phyloP scores from a whole-genome alignment of 371 early-diverging fungal species.

The Cokeromyces recurvatus region DNA sequence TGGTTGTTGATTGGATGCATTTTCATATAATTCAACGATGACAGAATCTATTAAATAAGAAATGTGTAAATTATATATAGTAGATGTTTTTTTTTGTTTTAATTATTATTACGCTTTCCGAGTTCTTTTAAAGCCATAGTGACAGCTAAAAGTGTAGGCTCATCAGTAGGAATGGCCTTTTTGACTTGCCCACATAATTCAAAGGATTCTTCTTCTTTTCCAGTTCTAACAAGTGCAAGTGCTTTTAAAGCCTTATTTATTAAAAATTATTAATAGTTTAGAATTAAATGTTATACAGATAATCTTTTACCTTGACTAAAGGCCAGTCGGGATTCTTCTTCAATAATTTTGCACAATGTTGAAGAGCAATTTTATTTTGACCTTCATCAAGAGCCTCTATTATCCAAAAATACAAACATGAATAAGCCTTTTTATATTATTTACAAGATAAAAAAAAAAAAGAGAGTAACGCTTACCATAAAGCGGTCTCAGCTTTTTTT shows the following conservation, averaged over 20 bases:
- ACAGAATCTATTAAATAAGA: conserved; percentile 43
- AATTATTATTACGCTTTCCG: conserved; percentile 46
- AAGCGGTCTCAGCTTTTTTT: conserved; percentile 43
- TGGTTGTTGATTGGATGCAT: conserved; percentile 59
- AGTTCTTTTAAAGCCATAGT: conserved; percentile 64
- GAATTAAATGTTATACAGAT: no score
- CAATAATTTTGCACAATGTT: conserved; percentile 62
- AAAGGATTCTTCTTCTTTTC: conserved; percentile 64
- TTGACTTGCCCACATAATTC: conserved; percentile 70
- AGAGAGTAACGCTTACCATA: conserved; percentile 28
- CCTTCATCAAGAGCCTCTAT: conserved; percentile 74
- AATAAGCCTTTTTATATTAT: not conserved
- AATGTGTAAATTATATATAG: not conserved
- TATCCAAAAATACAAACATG: not conserved
- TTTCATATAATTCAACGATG: conserved; percentile 71
- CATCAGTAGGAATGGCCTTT: conserved; percentile 63
- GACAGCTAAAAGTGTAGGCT: conserved; percentile 70
- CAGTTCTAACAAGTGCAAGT: conserved; percentile 64
- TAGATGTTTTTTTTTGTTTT: not conserved
- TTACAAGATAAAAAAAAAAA: not conserved
- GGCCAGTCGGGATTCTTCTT: conserved; percentile 69
- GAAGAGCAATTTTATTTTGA: conserved; percentile 65
- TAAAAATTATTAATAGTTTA: not conserved
- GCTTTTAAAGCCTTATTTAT: conserved; percentile 75
- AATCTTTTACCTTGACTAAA: conserved; percentile 64